Conservation (phyloP, 768 basidiomycete genomes). For the Cystofilobasidium macerans region DNA sequence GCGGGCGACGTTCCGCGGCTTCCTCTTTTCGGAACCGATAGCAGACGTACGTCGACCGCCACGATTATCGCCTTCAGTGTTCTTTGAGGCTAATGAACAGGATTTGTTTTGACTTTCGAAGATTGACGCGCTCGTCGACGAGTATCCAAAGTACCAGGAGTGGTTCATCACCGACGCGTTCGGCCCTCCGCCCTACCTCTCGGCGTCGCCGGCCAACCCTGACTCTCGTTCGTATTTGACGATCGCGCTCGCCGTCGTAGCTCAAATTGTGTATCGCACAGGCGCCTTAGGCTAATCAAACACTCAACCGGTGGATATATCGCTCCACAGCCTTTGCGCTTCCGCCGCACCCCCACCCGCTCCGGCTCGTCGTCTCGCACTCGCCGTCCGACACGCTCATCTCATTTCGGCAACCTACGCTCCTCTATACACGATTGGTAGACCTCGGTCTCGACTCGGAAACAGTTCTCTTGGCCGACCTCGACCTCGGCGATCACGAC, state of each 20-base stretch:
- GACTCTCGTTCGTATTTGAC: conserved; percentile 1
- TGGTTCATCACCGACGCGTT: conserved; percentile 26
- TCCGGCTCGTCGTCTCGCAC: conserved; percentile 3
- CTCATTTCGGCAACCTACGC: conserved; percentile 9
- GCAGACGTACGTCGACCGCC: conserved; percentile 20
- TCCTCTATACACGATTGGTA: not conserved
- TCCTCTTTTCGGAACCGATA: conserved; percentile 20
- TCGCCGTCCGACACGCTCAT: conserved; percentile 16
- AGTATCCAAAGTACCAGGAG: conserved; percentile 16
- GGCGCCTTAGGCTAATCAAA: too few relatives aligned
- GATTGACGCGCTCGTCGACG: conserved; percentile 16
- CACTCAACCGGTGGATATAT: too few relatives aligned
- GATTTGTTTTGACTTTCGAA: not conserved
- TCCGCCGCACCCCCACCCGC: not conserved
- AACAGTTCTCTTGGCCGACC: not conserved
- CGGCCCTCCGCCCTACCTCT: conserved; percentile 22
- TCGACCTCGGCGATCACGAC: conserved; percentile 16
- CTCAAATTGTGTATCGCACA: too few relatives aligned
- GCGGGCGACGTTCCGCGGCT: conserved; percentile 13
- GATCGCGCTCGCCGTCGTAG: not conserved
- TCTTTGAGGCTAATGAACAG: not conserved
- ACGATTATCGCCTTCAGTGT: too few relatives aligned
- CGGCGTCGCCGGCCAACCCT: conserved; percentile 19
- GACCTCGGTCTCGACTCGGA: not conserved
- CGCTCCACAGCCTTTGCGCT: conserved; percentile 4